These are phyloP conservation scores for Fragosphaeria purpurea DNA, from an alignment of 2,329 filamentous ascomycete genomes.

Conservation along the genomic window DNA sequence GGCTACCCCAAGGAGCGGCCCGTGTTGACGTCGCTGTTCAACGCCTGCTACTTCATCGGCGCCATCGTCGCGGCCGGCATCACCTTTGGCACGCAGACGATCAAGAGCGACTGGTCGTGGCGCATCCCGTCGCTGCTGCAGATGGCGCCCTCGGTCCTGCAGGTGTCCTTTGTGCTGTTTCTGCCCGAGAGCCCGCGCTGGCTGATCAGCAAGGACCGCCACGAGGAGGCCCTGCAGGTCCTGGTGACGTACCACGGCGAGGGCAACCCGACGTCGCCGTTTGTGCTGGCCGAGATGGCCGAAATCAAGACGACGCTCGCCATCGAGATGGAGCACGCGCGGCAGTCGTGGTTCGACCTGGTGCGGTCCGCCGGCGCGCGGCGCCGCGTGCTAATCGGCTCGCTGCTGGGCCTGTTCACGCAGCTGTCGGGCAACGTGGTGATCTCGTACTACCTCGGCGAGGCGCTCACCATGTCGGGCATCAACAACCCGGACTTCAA, in stretches of 20 bases:
- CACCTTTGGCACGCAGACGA: conserved; percentile 35
- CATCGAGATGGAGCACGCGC: conserved; percentile 40
- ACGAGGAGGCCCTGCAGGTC: conserved; percentile 16
- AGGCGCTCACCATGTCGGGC: conserved; percentile 35
- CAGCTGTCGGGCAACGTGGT: conserved; percentile 44
- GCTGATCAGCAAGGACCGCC: conserved; percentile 17
- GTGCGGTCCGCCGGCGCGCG: conserved; percentile 39
- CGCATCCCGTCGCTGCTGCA: conserved; percentile 33
- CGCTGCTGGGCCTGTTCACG: conserved; percentile 41
- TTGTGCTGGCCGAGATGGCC: conserved; percentile 49
- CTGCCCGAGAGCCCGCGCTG: conserved; percentile 19
- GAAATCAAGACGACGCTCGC: conserved; percentile 49
- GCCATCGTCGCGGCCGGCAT: conserved; percentile 39
- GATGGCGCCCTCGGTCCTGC: conserved; percentile 23
- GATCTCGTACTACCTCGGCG: conserved; percentile 40
- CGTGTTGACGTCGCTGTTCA: conserved; percentile 48
- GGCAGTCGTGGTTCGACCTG: conserved; percentile 41
- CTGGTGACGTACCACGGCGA: conserved; percentile 32
- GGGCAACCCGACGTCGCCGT: conserved; percentile 37
- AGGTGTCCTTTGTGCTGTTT: conserved; percentile 28
- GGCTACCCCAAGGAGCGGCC: conserved; percentile 52
- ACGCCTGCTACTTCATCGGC: conserved; percentile 43
- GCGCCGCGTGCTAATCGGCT: conserved; percentile 37
- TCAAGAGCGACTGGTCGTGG: conserved; percentile 27
- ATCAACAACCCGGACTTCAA: conserved; percentile 30